Evolutionary conservation across 805 yeast species (phyloP).

Genomic region (Kuraishia ogatae): DNA sequence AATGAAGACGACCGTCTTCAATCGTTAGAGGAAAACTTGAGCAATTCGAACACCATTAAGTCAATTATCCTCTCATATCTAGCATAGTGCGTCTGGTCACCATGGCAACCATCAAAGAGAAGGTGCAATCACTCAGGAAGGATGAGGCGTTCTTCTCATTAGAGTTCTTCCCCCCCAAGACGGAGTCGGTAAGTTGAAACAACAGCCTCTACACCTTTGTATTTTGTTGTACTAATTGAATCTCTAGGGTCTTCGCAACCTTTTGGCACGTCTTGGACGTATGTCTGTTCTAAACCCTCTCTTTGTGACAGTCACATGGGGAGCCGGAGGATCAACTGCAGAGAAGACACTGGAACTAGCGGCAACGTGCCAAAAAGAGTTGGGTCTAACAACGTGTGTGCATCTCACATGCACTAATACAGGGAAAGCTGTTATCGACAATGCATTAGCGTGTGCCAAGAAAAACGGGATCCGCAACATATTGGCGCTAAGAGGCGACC

Average conservation of each 20-base stretch:
- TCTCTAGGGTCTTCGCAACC: slow-evolving; percentile 67
- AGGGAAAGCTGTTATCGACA: slow-evolving; percentile 64
- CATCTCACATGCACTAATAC: slow-evolving; percentile 97
- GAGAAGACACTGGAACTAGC: slow-evolving; percentile 83
- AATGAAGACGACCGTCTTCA: background rate
- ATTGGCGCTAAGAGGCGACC: slow-evolving; percentile 92
- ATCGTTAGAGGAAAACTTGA: no score
- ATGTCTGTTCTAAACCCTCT: slow-evolving; percentile 84
- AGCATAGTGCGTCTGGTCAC: no score
- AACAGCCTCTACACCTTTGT: no score
- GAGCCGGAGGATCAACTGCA: slow-evolving; percentile 95
- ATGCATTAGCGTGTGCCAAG: slow-evolving; percentile 67
- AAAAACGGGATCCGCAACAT: slow-evolving; percentile 78
- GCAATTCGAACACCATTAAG: no score
- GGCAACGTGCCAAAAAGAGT: slow-evolving; percentile 59
- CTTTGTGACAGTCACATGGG: slow-evolving; percentile 95
- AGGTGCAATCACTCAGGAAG: slow-evolving; percentile 35
- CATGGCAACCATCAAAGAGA: slow-evolving; percentile 35
- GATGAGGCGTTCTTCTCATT: slow-evolving; percentile 68
- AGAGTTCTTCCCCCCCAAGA: slow-evolving; percentile 97
- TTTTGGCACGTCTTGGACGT: slow-evolving; percentile 79
- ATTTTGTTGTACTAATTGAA: no score
- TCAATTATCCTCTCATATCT: no score
- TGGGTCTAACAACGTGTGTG: slow-evolving; percentile 83
- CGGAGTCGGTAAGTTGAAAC: slow-evolving; percentile 45